phyloP scores from a whole-genome alignment of 202 grass and related monocot species.

The Carex arenaria region DNA sequence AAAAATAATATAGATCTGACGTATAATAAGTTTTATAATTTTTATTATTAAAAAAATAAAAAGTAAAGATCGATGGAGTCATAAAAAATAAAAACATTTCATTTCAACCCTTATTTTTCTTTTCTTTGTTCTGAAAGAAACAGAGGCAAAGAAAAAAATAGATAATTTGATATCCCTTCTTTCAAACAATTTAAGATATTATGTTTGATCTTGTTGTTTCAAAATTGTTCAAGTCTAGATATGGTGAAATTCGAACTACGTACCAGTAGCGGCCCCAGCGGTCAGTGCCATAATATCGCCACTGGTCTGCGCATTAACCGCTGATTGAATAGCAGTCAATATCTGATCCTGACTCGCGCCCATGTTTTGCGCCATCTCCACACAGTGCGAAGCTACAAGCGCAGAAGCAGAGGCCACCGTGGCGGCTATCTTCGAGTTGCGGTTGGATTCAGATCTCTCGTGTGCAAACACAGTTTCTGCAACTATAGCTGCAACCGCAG shows the following conservation, averaged over 20 bases:
- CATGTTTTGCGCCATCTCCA: slow-evolving; percentile 83
- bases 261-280: slow-evolving; percentile 78
- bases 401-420: slow-evolving; percentile 70
- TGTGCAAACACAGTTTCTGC: slow-evolving; percentile 58
- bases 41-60: no score
- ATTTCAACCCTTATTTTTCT: no score
- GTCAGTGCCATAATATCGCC: slow-evolving; percentile 92
- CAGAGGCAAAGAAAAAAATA: no score
- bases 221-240: background rate
- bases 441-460: slow-evolving; percentile 15
- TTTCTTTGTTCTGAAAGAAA: no score
- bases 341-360: slow-evolving; percentile 82
- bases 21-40: no score
- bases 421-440: slow-evolving; percentile 44
- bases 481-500: slow-evolving; percentile 73
- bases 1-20: no score
- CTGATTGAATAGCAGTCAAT: slow-evolving; percentile 58
- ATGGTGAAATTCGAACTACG: background rate
- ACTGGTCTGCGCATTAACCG: slow-evolving; percentile 67
- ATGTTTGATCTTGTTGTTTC: background rate
- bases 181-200: no score
- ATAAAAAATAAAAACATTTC: no score
- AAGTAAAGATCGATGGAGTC: no score
- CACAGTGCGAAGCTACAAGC: slow-evolving; percentile 83
- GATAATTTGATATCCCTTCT: no score